phyloP scores from a whole-genome alignment of 345 rosid species.

The Eucalyptus tenuipes region DNA sequence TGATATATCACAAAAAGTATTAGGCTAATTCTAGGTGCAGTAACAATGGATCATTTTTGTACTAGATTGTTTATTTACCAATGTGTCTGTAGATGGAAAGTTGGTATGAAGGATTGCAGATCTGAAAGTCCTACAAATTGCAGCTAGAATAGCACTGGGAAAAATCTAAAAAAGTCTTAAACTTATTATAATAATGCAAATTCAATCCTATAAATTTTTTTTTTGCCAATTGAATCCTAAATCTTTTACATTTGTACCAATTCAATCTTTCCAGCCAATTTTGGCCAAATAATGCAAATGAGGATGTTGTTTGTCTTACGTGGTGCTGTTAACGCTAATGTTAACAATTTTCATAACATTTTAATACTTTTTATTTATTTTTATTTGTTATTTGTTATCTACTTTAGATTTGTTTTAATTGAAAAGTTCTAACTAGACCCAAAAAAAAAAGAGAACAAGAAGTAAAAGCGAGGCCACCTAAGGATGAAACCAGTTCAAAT shows the following conservation, averaged over 20 bases:
- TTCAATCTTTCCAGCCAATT: too few relatives aligned
- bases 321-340: rapidly evolving
- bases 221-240: too few relatives aligned
- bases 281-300: too few relatives aligned
- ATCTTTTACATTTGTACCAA: too few relatives aligned
- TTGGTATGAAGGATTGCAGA: neutral
- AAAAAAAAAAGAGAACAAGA: rapidly evolving
- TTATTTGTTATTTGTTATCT: neutral
- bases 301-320: too few relatives aligned
- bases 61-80: neutral
- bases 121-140: neutral
- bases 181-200: rapidly evolving
- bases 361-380: too few relatives aligned
- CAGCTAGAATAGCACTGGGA: neutral
- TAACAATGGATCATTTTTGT: neutral
- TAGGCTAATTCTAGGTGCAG: neutral
- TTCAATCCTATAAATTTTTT: too few relatives aligned
- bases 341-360: rapidly evolving
- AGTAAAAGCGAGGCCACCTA: rapidly evolving
- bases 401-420: neutral
- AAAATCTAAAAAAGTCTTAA: rapidly evolving
- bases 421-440: neutral
- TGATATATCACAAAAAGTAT: neutral
- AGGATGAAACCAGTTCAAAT: neutral
- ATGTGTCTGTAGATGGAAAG: neutral